Evolutionary conservation across 2,329 filamentous ascomycete genomes (phyloP).

Genomic region (Xylariaceae sp.): DNA sequence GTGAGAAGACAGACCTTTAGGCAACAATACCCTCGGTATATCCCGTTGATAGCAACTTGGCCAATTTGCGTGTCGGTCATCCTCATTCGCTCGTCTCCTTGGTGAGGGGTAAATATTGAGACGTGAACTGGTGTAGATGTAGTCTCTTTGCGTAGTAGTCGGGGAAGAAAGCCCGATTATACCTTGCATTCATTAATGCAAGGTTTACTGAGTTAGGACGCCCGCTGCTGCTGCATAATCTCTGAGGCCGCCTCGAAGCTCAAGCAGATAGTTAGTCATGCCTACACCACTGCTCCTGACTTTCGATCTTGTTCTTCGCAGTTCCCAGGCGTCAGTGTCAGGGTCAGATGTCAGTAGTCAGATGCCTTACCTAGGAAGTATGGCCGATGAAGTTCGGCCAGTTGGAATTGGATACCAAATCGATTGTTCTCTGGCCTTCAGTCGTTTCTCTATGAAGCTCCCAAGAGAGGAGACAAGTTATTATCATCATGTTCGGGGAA

Average conservation of each 20-base stretch:
- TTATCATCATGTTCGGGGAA: conserved; percentile 55
- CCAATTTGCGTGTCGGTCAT: conserved; percentile 55
- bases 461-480: conserved; percentile 46
- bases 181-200: conserved; percentile 57
- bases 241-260: conserved; percentile 59
- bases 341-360: no score
- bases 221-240: conserved; percentile 62
- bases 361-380: conserved; percentile 63
- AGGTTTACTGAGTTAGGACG: conserved; percentile 55
- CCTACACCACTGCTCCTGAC: conserved; percentile 61
- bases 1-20: no score
- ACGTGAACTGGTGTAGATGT: conserved; percentile 63
- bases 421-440: conserved; percentile 43
- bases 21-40: conserved; percentile 49
- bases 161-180: conserved; percentile 62
- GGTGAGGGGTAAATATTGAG: conserved; percentile 59
- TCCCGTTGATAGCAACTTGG: conserved; percentile 53
- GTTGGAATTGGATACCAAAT: conserved; percentile 64
- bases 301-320: conserved; percentile 63
- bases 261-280: conserved; percentile 58
- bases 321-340: conserved; percentile 63
- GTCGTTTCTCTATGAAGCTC: conserved; percentile 45
- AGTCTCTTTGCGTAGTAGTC: conserved; percentile 64
- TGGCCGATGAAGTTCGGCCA: conserved; percentile 64
- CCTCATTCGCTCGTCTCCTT: conserved; percentile 56